Evolutionary conservation across 1,284 basidiomycete genomes (phyloP).

Genomic region (Sporisorium iseilematis-ciliati): DNA sequence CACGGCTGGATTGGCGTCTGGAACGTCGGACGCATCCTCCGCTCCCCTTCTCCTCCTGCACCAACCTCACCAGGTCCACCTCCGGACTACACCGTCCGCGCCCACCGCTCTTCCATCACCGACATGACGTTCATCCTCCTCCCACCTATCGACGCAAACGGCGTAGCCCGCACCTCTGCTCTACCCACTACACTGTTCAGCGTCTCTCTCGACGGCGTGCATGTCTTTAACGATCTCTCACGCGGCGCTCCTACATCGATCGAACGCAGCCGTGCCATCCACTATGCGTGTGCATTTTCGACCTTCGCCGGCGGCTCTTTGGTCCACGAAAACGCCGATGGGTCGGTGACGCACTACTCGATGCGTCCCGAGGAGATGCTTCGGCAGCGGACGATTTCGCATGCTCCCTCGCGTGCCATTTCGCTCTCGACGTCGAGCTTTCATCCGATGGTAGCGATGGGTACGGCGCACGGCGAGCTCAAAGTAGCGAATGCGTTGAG

Average conservation of each 20-base stretch:
- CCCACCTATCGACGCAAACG: constrained; percentile 19
- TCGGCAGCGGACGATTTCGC: constrained; percentile 17
- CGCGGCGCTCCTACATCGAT: constrained; percentile 4
- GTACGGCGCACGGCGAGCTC: constrained; percentile 32
- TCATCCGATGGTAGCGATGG: constrained; percentile 41
- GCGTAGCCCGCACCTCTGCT: background rate
- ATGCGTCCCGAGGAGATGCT: constrained; percentile 31
- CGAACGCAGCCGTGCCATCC: constrained; percentile 24
- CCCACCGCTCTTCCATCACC: constrained; percentile 32
- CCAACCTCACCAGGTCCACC: background rate
- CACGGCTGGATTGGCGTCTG: constrained; percentile 47
- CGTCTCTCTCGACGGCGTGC: constrained; percentile 28
- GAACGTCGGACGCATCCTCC: constrained; percentile 25
- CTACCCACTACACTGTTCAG: constrained; percentile 20
- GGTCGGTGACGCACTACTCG: constrained; percentile 25
- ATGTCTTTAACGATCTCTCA: constrained; percentile 5
- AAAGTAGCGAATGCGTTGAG: constrained; percentile 34
- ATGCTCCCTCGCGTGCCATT: constrained; percentile 13
- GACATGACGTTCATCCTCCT: constrained; percentile 30
- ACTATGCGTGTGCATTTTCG: constrained; percentile 22
- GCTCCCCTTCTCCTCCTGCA: background rate
- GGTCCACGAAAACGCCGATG: constrained; percentile 44
- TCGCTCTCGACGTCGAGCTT: background rate
- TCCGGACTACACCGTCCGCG: constrained; percentile 23
- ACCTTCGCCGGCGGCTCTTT: constrained; percentile 14